Evolutionary conservation across 768 basidiomycete species (phyloP).

Genomic region (Suillus subaureus): DNA sequence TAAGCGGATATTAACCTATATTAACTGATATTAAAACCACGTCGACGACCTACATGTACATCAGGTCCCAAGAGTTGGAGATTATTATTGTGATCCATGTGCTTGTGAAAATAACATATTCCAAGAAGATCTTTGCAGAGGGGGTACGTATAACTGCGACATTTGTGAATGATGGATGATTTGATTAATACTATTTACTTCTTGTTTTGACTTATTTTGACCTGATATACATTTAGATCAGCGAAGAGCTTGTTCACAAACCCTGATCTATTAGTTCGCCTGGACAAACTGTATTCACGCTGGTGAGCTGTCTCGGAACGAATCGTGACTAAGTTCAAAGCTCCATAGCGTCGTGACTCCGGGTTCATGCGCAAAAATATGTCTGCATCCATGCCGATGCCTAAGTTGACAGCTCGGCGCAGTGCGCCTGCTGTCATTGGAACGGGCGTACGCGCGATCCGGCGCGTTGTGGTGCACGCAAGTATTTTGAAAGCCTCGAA

Average conservation of each 20-base stretch:
- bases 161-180: not conserved
- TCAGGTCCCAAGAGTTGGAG: not conserved
- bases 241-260: not conserved
- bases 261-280: not conserved
- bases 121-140: not conserved
- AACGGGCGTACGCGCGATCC: slow-evolving; percentile 44
- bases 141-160: not conserved
- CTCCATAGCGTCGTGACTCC: not conserved
- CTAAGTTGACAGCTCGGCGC: slow-evolving; percentile 1
- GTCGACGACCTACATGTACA: not conserved
- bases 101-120: slow-evolving; percentile 2
- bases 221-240: not conserved
- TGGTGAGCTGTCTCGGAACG: not conserved
- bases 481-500: slow-evolving; percentile 63
- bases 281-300: not conserved
- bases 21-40: not conserved
- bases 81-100: slow-evolving; percentile 1
- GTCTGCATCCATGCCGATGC: slow-evolving; percentile 5
- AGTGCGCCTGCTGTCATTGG: not conserved
- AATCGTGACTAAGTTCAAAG: not conserved
- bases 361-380: not conserved
- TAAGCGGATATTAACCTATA: slow-evolving; percentile 4
- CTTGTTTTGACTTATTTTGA: not conserved
- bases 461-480: slow-evolving; percentile 65
- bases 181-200: not conserved